These are phyloP conservation scores for Cladosporium velox DNA, from an alignment of 2,329 filamentous ascomycete genomes.

Conservation along the genomic window DNA sequence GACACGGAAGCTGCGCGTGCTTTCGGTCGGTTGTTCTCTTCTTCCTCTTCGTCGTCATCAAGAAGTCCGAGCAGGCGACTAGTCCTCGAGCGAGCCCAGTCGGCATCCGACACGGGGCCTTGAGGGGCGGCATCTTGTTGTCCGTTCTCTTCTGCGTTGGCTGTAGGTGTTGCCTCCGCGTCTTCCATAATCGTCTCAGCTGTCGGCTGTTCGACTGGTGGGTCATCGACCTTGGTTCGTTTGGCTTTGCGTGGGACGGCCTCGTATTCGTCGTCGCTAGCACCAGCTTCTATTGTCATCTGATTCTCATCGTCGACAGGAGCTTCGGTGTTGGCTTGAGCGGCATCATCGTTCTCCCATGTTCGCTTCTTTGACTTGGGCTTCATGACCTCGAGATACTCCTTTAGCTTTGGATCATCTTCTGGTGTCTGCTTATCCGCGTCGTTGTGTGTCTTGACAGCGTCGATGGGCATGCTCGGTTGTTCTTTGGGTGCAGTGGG, in stretches of 20 bases:
- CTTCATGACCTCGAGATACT: slow-evolving; percentile 84
- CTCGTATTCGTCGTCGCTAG: slow-evolving; percentile 72
- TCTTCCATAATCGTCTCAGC: not conserved
- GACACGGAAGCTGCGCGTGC: slow-evolving; percentile 8
- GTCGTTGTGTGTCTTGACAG: not conserved
- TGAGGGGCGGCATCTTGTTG: not conserved
- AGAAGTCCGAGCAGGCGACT: slow-evolving; percentile 82
- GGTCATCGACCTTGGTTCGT: slow-evolving; percentile 26
- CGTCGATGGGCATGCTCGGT: not conserved
- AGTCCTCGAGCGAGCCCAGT: slow-evolving; percentile 89
- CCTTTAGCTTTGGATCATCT: slow-evolving; percentile 76
- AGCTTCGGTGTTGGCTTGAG: not conserved
- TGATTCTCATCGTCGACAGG: slow-evolving; percentile 27
- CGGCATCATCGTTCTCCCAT: slow-evolving; percentile 19
- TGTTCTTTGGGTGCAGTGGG: slow-evolving; percentile 16
- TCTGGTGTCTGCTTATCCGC: slow-evolving; percentile 41
- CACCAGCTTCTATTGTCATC: not conserved
- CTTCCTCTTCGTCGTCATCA: slow-evolving; percentile 61
- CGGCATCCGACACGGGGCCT: slow-evolving; percentile 67
- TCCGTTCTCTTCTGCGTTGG: not conserved
- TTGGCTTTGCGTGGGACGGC: slow-evolving; percentile 54
- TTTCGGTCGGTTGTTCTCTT: slow-evolving; percentile 21
- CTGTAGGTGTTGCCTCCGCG: not conserved
- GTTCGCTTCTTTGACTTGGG: slow-evolving; percentile 49
- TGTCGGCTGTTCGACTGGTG: slow-evolving; percentile 2